Percentiles rank a stretch among this genome's conserved stretches.
Conservation (phyloP, 306 rosid genomes). For the Trifolium subterraneum region DNA sequence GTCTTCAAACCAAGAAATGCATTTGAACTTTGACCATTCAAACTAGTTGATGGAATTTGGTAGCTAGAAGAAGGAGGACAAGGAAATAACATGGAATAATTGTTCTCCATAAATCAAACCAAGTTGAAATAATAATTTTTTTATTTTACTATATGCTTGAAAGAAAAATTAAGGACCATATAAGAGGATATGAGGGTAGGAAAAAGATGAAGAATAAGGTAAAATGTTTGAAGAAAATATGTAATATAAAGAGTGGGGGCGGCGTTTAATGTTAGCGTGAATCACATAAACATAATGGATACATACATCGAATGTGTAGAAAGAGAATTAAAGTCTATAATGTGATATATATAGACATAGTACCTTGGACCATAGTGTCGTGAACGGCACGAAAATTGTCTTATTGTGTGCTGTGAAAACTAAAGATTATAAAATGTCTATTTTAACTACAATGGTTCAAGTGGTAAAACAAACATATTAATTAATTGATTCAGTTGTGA, state of each 20-base stretch:
- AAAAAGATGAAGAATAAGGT: constrained; percentile 39
- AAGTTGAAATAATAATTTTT: neutral
- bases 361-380: constrained; percentile 46
- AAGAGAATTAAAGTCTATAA: constrained; percentile 35
- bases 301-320: constrained; percentile 43
- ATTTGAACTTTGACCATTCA: constrained; percentile 46
- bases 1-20: constrained; percentile 49
- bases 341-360: constrained; percentile 33
- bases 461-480: too few relatives aligned
- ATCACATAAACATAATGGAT: constrained; percentile 4
- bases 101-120: constrained; percentile 48
- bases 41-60: constrained; percentile 33
- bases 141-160: neutral
- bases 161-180: neutral
- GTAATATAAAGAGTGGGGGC: constrained; percentile 48
- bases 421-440: neutral
- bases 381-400: constrained; percentile 61
- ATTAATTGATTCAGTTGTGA: too few relatives aligned
- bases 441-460: too few relatives aligned
- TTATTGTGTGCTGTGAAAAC: constrained; percentile 36
- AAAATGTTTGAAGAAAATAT: constrained; percentile 33
- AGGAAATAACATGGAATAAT: constrained; percentile 63
- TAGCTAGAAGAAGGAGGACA: constrained; percentile 47
- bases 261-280: constrained; percentile 44
- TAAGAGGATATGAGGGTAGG: neutral